Base-by-base conservation (phyloP, 768 basidiomycete species). In the Dacryopinax spathularia region DNA sequence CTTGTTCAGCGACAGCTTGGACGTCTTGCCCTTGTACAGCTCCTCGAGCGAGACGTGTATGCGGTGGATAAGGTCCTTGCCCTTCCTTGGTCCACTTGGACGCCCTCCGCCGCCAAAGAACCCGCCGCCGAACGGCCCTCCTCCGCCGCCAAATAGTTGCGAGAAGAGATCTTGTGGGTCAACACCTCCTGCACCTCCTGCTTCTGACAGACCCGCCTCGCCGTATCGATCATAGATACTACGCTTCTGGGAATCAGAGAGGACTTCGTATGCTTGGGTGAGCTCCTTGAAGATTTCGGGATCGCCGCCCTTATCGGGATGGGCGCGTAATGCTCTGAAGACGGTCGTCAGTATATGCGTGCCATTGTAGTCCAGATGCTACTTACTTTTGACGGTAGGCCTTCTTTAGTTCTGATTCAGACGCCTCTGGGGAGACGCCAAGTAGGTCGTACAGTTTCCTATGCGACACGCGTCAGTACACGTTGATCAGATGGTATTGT, bases 151-250 rank as follows among this genome's bases (percentile, higher is more conserved):
- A 65, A 98, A 96, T 43, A 97, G 82, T 70, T 97, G 94, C 70
- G 91, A 89, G 83, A 98, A 99, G 34, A 99, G 81, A 76, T 99
- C 96, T 84, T 95, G 91, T 2, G 96, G 89, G 76, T 98, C 94
- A 91, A 97, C 95, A 61, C 91, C 91, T 62, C 89, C 89, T 85
- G 90, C 89, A 31, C 90, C 89, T 60, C 91, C 91, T 65, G 84
- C 83, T 71, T 91, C 89, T 60, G 82, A 84, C 31, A 94, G 75
- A 59, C 93, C 95, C 66, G 92, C 92, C 74, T 98, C 94, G 65
- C 96, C 96, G 62, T 87, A 84, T 61, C 87, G 76, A 78, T 98
- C 94, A 71, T 99, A 98, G 27, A 89, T 74, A 66, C 76, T 78
- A 60, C 89, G 84, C 70, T 86, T 90, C 66, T 91, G 85, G 12